phyloP scores from a whole-genome alignment of 192 early-diverging fungal genomes.

The Linnemannia schmuckeri region DNA sequence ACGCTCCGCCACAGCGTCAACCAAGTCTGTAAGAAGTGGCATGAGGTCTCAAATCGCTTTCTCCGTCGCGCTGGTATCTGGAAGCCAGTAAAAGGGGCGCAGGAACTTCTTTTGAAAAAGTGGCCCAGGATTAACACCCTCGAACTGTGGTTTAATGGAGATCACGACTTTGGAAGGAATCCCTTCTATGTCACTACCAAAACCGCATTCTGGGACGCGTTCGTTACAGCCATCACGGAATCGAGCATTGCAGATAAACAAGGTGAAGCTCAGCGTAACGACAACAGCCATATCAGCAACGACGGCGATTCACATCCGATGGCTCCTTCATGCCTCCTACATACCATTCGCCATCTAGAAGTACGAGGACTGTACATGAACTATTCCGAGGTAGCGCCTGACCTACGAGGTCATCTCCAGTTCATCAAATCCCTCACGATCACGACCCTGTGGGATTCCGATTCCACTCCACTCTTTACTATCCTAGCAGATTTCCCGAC shows the following conservation, averaged over 20 bases:
- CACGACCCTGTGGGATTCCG: no score
- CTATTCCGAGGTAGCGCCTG: neutral
- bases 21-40: constrained; percentile 38
- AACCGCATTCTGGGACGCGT: neutral
- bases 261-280: neutral
- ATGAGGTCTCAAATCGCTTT: constrained; percentile 13
- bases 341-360: neutral
- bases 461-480: neutral
- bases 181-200: neutral
- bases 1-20: constrained; percentile 21
- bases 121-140: neutral
- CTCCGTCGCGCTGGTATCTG: constrained; percentile 25
- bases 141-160: neutral
- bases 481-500: neutral
- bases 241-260: no score
- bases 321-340: neutral
- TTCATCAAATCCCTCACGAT: neutral
- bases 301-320: neutral
- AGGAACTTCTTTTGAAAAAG: neutral
- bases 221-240: neutral
- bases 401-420: neutral
- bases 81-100: neutral
- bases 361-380: neutral
- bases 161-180: neutral
- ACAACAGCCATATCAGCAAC: neutral